These are phyloP conservation scores for Xerocomellus amylosporus DNA, from an alignment of 768 basidiomycete genomes.

Conservation along the genomic window DNA sequence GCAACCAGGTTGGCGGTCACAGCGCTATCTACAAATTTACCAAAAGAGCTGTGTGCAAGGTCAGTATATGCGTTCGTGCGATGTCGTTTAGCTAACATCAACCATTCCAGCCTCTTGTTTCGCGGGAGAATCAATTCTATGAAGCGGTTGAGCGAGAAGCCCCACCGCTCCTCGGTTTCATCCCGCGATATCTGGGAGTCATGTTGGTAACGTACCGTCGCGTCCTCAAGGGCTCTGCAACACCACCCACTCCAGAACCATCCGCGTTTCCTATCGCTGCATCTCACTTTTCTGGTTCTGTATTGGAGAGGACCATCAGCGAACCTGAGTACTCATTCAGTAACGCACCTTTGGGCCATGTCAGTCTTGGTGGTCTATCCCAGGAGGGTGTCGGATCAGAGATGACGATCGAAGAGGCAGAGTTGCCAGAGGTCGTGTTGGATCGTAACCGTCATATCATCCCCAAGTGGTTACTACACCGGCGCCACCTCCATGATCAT, in stretches of 20 bases:
- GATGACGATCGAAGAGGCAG: slow-evolving; percentile 59
- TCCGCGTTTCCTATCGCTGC: slow-evolving; percentile 17
- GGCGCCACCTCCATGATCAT: slow-evolving; percentile 43
- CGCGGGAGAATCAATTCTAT: slow-evolving; percentile 96
- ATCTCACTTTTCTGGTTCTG: slow-evolving; percentile 26
- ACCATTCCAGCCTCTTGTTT: slow-evolving; percentile 78
- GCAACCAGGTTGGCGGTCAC: slow-evolving; percentile 98
- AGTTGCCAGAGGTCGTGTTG: slow-evolving; percentile 91
- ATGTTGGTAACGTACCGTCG: slow-evolving; percentile 97
- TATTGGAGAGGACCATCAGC: slow-evolving; percentile 27
- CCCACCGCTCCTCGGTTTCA: slow-evolving; percentile 88
- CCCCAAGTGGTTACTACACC: slow-evolving; percentile 83
- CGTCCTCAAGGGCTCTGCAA: slow-evolving; percentile 47
- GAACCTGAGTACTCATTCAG: slow-evolving; percentile 19
- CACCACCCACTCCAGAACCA: slow-evolving; percentile 20
- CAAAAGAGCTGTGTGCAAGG: slow-evolving; percentile 97
- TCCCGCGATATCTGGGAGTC: slow-evolving; percentile 97
- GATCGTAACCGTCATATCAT: slow-evolving; percentile 96
- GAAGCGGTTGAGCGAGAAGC: slow-evolving; percentile 94
- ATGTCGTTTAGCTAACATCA: slow-evolving; percentile 13
- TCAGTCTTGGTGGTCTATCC: slow-evolving; percentile 5
- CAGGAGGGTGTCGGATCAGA: slow-evolving; percentile 40
- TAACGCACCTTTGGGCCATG: background rate
- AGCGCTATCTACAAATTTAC: slow-evolving; percentile 98
- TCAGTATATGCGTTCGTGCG: slow-evolving; percentile 37